These are phyloP conservation scores for Lyophyllum semitale DNA, from an alignment of 768 basidiomycete species.

Conservation along the genomic window DNA sequence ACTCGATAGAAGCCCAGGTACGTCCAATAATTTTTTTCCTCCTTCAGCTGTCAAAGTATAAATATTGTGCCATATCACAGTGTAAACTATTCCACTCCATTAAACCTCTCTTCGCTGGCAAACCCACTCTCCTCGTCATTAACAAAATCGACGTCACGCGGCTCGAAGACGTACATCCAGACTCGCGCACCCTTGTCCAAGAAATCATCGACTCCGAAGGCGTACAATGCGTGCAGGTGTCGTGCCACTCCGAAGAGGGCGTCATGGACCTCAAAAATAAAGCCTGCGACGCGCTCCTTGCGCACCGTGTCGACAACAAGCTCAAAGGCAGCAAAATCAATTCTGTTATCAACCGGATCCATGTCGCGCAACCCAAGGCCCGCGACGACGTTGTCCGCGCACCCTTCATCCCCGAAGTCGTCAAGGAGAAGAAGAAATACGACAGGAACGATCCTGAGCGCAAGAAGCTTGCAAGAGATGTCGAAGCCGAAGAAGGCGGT, in stretches of 20 bases:
- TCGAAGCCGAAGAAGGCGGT: conserved; percentile 85
- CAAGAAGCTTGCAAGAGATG: conserved; percentile 71
- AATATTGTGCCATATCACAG: conserved; percentile 38
- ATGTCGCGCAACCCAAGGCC: conserved; percentile 89
- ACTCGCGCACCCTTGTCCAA: conserved; percentile 78
- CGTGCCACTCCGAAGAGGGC: conserved; percentile 95
- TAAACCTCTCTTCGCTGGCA: conserved; percentile 93
- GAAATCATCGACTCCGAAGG: conserved; percentile 80
- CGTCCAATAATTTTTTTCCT: conserved; percentile 19
- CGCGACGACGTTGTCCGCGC: conserved; percentile 88
- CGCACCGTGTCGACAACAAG: conserved; percentile 92
- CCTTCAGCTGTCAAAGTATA: not conserved
- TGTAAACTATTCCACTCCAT: conserved; percentile 99
- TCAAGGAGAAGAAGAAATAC: conserved; percentile 78
- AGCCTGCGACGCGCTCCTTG: conserved; percentile 93
- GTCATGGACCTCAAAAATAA: conserved; percentile 96
- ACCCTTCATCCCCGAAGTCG: conserved; percentile 86
- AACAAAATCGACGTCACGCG: conserved; percentile 97
- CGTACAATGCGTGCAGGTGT: conserved; percentile 80
- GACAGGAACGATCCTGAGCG: conserved; percentile 87
- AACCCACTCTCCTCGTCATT: conserved; percentile 92
- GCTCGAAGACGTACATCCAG: conserved; percentile 78
- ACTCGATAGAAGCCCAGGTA: conserved; percentile 94
- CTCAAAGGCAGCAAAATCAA: conserved; percentile 94
- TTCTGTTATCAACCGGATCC: conserved; percentile 90